phyloP scores from a whole-genome alignment of 1,284 basidiomycete species.

The Ceratobasidium sp. region DNA sequence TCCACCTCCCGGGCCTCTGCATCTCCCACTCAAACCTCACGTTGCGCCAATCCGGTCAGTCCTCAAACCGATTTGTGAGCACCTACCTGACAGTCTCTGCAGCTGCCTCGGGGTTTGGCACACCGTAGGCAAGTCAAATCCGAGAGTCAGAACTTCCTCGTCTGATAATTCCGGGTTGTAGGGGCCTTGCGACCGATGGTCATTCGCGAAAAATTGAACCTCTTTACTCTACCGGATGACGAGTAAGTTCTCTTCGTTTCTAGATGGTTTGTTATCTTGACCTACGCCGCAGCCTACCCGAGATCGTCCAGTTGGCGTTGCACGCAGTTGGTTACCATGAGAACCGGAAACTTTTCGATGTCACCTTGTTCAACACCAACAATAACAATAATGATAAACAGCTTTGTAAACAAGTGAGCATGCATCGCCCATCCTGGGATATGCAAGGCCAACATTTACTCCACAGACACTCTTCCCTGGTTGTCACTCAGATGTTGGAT shows the following conservation, averaged over 20 bases:
- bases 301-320: constrained; percentile 40
- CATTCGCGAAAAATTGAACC: not conserved
- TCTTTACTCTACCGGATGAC: constrained; percentile 21
- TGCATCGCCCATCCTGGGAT: not conserved
- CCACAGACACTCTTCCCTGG: constrained; percentile 42
- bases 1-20: not conserved
- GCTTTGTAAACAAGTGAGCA: constrained; percentile 19
- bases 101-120: constrained; percentile 39
- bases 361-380: constrained; percentile 20
- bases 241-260: constrained; percentile 4
- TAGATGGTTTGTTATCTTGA: not conserved
- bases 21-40: not conserved
- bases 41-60: constrained; percentile 14
- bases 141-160: not conserved
- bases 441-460: not conserved
- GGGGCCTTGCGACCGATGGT: constrained; percentile 12
- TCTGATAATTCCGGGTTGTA: not conserved
- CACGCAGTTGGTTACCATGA: constrained; percentile 45
- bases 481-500: constrained; percentile 43
- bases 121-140: constrained; percentile 25
- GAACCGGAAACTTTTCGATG: constrained; percentile 35
- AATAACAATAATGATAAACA: not conserved
- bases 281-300: constrained; percentile 10
- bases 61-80: not conserved
- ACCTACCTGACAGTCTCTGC: not conserved